Percentiles rank a stretch among this genome's conserved stretches.
Conservation (phyloP, 2,329 filamentous ascomycete genomes). For the Xylaria polymorpha region DNA sequence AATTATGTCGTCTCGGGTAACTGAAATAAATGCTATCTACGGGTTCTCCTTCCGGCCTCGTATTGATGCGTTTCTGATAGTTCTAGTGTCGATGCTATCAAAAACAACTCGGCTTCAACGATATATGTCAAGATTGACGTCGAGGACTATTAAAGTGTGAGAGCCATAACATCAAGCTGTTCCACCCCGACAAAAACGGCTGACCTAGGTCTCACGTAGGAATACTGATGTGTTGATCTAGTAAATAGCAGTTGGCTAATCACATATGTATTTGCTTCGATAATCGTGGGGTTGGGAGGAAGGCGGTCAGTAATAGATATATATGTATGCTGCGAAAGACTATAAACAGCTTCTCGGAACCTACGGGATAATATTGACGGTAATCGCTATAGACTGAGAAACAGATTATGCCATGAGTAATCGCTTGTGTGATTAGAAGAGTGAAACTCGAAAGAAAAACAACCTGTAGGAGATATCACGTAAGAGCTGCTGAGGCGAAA, state of each 20-base stretch:
- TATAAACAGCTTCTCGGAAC: background rate
- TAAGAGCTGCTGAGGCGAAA: constrained; percentile 15
- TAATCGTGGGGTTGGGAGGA: background rate
- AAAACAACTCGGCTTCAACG: background rate
- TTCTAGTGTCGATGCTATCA: background rate
- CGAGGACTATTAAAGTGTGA: background rate
- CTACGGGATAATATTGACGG: background rate
- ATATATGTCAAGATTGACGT: background rate
- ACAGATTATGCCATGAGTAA: background rate
- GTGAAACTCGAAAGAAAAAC: background rate
- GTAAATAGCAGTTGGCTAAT: background rate
- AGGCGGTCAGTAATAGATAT: background rate
- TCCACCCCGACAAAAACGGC: background rate
- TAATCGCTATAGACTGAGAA: background rate
- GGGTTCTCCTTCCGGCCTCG: background rate
- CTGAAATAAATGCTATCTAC: background rate
- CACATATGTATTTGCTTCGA: background rate
- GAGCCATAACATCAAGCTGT: background rate
- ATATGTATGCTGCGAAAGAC: background rate
- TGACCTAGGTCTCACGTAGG: background rate
- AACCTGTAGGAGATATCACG: constrained; percentile 24
- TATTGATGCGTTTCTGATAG: background rate
- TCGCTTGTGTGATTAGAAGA: background rate
- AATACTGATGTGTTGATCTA: background rate
- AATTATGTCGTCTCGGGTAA: background rate